These are phyloP conservation scores for Isabelozyma heimii DNA, from an alignment of 805 yeast species.

Conservation along the genomic window DNA sequence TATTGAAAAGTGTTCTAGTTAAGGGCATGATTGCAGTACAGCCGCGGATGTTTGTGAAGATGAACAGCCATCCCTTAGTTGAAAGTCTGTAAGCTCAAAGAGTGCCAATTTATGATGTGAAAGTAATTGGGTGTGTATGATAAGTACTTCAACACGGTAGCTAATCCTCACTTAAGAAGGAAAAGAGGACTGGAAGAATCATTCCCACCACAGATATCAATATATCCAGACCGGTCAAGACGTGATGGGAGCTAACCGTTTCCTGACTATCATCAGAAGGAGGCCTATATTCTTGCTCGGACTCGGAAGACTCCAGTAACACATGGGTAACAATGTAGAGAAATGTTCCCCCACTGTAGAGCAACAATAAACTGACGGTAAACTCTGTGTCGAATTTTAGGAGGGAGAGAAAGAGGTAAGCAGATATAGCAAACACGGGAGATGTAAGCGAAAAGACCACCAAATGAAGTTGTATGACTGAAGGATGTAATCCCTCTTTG, in stretches of 20 bases:
- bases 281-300: neutral
- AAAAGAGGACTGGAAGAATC: constrained; percentile 22
- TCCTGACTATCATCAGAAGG: constrained; percentile 5
- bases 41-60: too few relatives aligned
- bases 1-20: too few relatives aligned
- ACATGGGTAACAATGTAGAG: constrained; percentile 69
- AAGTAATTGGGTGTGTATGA: neutral
- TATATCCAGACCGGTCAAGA: constrained; percentile 11
- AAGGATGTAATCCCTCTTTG: constrained; percentile 28
- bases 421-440: constrained; percentile 56
- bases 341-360: constrained; percentile 73
- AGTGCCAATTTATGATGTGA: too few relatives aligned
- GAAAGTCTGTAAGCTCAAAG: too few relatives aligned
- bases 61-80: too few relatives aligned
- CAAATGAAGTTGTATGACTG: constrained; percentile 44
- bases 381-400: constrained; percentile 28
- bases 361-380: constrained; percentile 52
- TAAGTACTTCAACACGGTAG: neutral
- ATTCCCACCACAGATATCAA: constrained; percentile 20
- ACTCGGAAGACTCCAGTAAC: constrained; percentile 34
- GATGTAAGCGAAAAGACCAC: constrained; percentile 56
- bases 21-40: too few relatives aligned
- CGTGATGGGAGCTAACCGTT: constrained; percentile 1
- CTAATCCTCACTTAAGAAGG: constrained; percentile 17
- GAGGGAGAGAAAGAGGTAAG: constrained; percentile 40